Percentiles rank a stretch among this genome's conserved stretches.
phyloP scores from a whole-genome alignment of 768 basidiomycete species.

The Amanita rubescens region DNA sequence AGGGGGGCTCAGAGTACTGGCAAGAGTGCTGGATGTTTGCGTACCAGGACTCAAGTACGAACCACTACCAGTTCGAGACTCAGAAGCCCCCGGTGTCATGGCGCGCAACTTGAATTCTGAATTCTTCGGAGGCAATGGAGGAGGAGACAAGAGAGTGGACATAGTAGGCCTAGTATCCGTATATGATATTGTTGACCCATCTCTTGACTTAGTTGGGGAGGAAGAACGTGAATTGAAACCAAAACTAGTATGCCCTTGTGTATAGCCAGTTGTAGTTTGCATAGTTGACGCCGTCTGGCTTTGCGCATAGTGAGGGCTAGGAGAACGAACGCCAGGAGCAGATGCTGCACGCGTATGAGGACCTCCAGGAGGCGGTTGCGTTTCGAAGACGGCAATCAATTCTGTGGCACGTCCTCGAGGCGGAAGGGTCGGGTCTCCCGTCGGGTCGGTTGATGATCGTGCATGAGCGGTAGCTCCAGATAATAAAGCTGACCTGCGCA shows the following conservation, averaged over 20 bases:
- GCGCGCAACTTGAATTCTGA: constrained; percentile 5
- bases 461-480: constrained; percentile 37
- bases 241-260: constrained; percentile 24
- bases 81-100: constrained; percentile 9
- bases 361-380: constrained; percentile 28
- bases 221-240: constrained; percentile 36
- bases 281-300: constrained; percentile 20
- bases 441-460: constrained; percentile 54
- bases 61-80: constrained; percentile 19
- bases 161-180: constrained; percentile 21
- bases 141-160: constrained; percentile 14
- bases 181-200: constrained; percentile 29
- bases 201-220: constrained; percentile 36
- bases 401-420: constrained; percentile 58
- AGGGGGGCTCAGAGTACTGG: constrained; percentile 28
- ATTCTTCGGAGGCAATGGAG: constrained; percentile 9
- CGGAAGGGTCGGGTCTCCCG: constrained; percentile 34
- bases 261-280: constrained; percentile 24
- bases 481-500: constrained; percentile 39
- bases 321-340: constrained; percentile 33
- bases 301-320: constrained; percentile 26
- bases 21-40: constrained; percentile 33
- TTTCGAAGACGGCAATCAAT: constrained; percentile 68
- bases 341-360: constrained; percentile 52
- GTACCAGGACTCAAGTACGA: constrained; percentile 21